Base-by-base conservation (phyloP, 2,329 filamentous ascomycete genomes). In the Parafenestella ontariensis region DNA sequence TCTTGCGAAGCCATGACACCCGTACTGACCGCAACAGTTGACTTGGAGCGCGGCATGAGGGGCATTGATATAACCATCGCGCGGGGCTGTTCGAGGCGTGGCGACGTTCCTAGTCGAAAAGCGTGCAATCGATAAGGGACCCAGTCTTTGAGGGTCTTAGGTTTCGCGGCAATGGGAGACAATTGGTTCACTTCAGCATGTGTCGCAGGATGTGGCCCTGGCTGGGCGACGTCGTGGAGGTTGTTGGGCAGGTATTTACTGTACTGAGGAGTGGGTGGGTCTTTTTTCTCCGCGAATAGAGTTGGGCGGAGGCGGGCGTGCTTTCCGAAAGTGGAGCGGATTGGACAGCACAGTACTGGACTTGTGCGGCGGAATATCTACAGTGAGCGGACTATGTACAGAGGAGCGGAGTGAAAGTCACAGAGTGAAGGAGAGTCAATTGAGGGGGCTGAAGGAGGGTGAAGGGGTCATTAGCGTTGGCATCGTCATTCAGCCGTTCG, bases 1-100 rank as follows among this genome's bases (percentile, higher is more conserved):
- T 82, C 80, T 54, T 77, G 49, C 65, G 73, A 69, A 34, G 64
- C 59, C 73, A 76, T 76, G 54, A 74, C 58, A 45, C 67, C 66
- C 33, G 72, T 70, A 56, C 69, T 70, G 42, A 66, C 56, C n/a
- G 53, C 65, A 41, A 56, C 51, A 43, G 47, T 63, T 47, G 62
- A 65, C 40, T 59, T 54, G 21, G 58, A 61, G 55, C 62, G 62
- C 49, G 62, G 53, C 62, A 68, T 68, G 60, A 56, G 57, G 61
- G 60, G 60, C 62, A 61, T 53, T 21, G 56, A 42, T 63, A 67
- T 66, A 60, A 46, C 46, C 49, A 50, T 15, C 45, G 54, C 56
- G 62, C 54, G 59, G 62, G 64, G 64, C 46, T 52, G 43, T 49
- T 58, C 46, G 64, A 56, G 57, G 58, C 52, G 65, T 66, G 61